Evolutionary conservation across 805 yeast genomes (phyloP), one percentile per base, ranked within the genome.

Genomic region (Metschnikowia sp.): DNA sequence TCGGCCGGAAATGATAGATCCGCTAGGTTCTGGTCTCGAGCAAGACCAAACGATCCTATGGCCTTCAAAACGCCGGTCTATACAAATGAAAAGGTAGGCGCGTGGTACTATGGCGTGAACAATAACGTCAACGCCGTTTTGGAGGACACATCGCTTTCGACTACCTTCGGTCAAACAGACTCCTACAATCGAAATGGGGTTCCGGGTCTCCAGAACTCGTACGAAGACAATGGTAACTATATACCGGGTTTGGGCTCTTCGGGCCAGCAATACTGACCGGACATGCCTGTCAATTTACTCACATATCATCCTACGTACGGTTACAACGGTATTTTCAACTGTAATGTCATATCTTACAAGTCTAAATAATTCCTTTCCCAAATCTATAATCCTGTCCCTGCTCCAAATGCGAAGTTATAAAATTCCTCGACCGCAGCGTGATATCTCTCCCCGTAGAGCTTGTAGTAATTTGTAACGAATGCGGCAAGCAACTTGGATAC

Each of bases 1-100:
- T 83, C 97, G 8, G 98, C 97, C 0, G 92, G 97, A 15, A 89
- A 94, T 48, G 99, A 94, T 65, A 81, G 94, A 61, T 82, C 95
- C 5, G 88, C 96, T 22, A 70, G 97, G 47, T 88, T 95, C 67
- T 94, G 99, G 99, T 82, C 91, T 30, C 75, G 99, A 43, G 86
- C 96, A 1, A 76, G 96, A 61, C 97, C 97, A 2, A 85, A 84
- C 56, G 99, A 94, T 69, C 86, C 88, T 0, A 79, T 78, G 60
- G 86, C 88, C 3, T 89, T 81, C 69, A 81, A 83, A 54, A 96
- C 88, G 63, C 86, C 88, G 12, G 82, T 88, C 47, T 89, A 90
- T 66, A 84, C 88, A 13, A 75, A 79, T 62, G 80, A 79, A 37
- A 80, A 80, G 55, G 70, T 69, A 42, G 82, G 79, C 34, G 82